Base-by-base conservation (phyloP, 2,329 filamentous ascomycete species). In the Ceratocystis colombiana region DNA sequence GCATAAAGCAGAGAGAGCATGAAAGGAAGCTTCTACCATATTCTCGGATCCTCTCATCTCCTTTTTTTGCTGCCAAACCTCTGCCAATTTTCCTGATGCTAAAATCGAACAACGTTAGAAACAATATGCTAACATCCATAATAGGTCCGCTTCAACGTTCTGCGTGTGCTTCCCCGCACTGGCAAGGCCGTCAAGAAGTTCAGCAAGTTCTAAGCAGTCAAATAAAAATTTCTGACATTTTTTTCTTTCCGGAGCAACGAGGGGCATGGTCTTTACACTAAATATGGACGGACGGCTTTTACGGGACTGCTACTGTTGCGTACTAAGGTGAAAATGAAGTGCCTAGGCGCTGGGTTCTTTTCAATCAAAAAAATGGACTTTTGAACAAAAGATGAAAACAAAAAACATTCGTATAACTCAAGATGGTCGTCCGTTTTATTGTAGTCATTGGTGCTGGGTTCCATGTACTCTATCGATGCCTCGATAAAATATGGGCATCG, bases 111-210 rank as follows among this genome's bases (percentile, higher is more conserved):
- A 33, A 15, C 10, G 15, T 15, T 41, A 41, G 12, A 41, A 41
- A 12, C 12, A 15, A 12, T 22, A 41, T 64, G 59, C 28, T 28
- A 68, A 67, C 44, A 55, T 62, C 30, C 69, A 64, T 64, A 68
- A 62, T 72, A 96, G 91, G 89, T 96, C 77, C 94, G 94, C 78
- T 99, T 99, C 90, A 99, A 99, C 84, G 92, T 96, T 78, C 90
- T 99, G 78, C 92, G 94, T 77, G 94, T 99, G 75, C 89, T 97
- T 76, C 93, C 93, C 81, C 88, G 92, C 83, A 96, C 90, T 75
- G 90, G 92, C 82, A 96, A 96, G 88, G 82, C 86, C 75, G 91
- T 96, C 80, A 99, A 99, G 91, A 81, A 87, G 79, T 99, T 99
- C 87, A 84, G 80, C 84, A 99, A 99, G 86, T 99, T 99, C 85